Base-by-base conservation (phyloP, 1,139 yeast species). In the Pichia norvegensis region DNA sequence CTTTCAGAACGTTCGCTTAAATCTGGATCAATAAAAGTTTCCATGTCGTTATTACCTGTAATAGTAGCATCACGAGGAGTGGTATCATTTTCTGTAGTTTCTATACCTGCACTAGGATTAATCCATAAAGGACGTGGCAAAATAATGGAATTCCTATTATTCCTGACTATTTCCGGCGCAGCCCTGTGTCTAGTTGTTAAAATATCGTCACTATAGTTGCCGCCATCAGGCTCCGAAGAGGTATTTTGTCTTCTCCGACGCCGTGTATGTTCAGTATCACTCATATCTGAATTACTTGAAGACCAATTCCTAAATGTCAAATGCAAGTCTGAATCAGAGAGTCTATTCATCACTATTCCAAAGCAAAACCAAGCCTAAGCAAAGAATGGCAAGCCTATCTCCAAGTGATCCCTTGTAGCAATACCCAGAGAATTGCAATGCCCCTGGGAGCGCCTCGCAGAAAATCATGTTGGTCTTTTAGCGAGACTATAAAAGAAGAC, bases 261-360 rank as follows among this genome's bases (percentile, higher is more conserved):
- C 16, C 20, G 10, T 16, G 20, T 31, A 17, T 16, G 8, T 2
- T 35, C 37, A 16, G n/a, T 2, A 20, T 17, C 29, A 20, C 38
- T 31, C 22, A 20, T 14, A 7, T 38, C 41, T 16, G 41, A 29
- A 13, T 23, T 42, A 13, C 44, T 41, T 16, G 47, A 38, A 4
- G 47, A 45, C 44, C 44, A 45, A 20, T 45, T 40, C 27, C 47
- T 20, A n/a, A 45, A 41, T 1, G 44, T 45, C 23, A 41, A 36
- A 35, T 41, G 40, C 16, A 41, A 14, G 14, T 45, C 44, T 10
- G 47, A 19, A 17, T 41, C 17, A n/a, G 38, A 11, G 11, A 41
- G 13, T 16, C 44, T 37, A 22, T 41, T 45, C 47, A 45, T 45
- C 11, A 33, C 36, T 33, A n/a, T 9, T 3, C 27, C 31, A 27